A percentile compares a stretch with the other conserved stretches of the same genome.
Evolutionary conservation across 108 stramenopile genomes (phyloP).

Genomic region (Fistulifera pelliculosa): DNA sequence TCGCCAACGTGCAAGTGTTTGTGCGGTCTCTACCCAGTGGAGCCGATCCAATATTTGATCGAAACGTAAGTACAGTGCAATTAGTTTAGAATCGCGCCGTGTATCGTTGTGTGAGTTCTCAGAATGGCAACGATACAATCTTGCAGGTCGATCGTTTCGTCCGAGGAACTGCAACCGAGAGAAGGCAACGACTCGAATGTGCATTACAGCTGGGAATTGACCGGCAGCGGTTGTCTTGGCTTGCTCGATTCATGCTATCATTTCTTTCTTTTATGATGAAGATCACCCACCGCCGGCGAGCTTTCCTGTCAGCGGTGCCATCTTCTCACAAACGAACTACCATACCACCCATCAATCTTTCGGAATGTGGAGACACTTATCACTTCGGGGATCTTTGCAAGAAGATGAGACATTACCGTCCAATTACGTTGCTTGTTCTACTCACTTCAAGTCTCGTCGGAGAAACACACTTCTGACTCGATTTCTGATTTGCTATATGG

Average conservation of each 20-base stretch:
- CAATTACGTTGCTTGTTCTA: constrained; percentile 43
- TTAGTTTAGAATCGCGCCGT: no score
- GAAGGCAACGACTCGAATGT: constrained; percentile 34
- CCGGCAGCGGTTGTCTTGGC: constrained; percentile 3
- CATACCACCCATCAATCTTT: constrained; percentile 27
- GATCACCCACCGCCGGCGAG: not conserved
- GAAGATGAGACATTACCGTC: constrained; percentile 18
- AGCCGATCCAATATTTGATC: constrained; percentile 49
- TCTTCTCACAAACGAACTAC: constrained; percentile 18
- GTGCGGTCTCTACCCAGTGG: constrained; percentile 55
- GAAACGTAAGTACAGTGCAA: not conserved
- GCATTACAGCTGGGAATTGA: constrained; percentile 32
- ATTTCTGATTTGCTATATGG: constrained; percentile 8
- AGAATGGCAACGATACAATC: constrained; percentile 23
- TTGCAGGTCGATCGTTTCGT: constrained; percentile 33
- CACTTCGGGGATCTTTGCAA: constrained; percentile 52
- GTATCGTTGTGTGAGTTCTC: no score
- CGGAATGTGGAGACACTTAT: constrained; percentile 15
- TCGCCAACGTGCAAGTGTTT: constrained; percentile 28
- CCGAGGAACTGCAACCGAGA: constrained; percentile 15
- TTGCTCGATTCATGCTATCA: constrained; percentile 11
- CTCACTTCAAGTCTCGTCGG: constrained; percentile 8
- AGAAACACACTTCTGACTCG: constrained; percentile 1
- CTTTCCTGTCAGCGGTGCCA: no score
- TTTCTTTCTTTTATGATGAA: constrained; percentile 15